These are phyloP conservation scores for Nicotiana obtusifolia DNA, from an alignment of 257 asterid species.

Conservation along the genomic window DNA sequence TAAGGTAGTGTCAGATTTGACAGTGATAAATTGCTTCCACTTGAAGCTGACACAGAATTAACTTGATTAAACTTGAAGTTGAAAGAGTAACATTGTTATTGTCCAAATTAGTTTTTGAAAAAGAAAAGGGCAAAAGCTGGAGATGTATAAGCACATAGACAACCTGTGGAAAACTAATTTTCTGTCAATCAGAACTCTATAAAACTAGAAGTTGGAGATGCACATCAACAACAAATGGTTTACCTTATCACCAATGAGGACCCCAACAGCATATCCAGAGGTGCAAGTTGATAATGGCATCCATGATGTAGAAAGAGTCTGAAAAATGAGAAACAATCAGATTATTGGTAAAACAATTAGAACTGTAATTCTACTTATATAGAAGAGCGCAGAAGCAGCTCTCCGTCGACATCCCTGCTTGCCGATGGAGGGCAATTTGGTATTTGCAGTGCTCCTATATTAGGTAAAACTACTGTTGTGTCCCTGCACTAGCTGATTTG, in stretches of 20 bases:
- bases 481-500: too few relatives aligned
- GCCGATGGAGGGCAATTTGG: too few relatives aligned
- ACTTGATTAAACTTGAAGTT: background rate
- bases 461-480: too few relatives aligned
- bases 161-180: background rate
- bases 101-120: background rate
- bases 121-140: background rate
- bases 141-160: background rate
- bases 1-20: background rate
- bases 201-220: background rate
- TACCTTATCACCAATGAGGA: conserved; percentile 71
- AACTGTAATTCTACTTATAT: background rate
- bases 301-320: conserved; percentile 62
- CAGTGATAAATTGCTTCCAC: background rate
- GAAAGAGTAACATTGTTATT: background rate
- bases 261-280: conserved; percentile 57
- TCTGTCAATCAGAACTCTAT: background rate
- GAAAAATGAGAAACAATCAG: conserved; percentile 21
- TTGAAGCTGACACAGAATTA: background rate
- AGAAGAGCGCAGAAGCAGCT: too few relatives aligned
- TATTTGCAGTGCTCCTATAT: too few relatives aligned
- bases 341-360: conserved; percentile 8
- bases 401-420: too few relatives aligned
- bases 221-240: conserved; percentile 1
- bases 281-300: conserved; percentile 34